Base-by-base conservation (phyloP, 768 basidiomycete species). In the Lactarius akahatsu region DNA sequence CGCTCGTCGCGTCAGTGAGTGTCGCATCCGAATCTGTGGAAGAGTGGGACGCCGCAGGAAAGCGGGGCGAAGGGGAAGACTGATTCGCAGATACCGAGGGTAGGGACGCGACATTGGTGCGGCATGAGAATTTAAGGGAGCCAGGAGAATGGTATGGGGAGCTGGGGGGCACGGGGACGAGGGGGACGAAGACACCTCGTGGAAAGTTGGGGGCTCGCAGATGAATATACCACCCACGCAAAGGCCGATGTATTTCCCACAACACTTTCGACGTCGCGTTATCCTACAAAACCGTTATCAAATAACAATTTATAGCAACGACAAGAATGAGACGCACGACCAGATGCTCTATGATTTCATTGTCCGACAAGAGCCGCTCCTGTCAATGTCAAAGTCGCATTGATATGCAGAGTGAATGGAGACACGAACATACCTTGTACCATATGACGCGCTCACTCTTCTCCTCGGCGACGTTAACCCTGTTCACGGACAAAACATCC, bases 221-320 rank as follows among this genome's bases (percentile, higher is more conserved):
- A 50, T 88, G 88, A 66, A 94, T 86, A 75, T 93, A 94, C 92
- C 92, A 94, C 55, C 92, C 92, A 34, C 88, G 85, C 64, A 86
- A 85, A 1, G 92, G 92, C 6, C 86, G 84, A 73, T 92, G 92
- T 32, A 92, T 85, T 11, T 84, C 84, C 92, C 92, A 94, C 63
- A 83, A 81, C 2, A 91, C 74, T 0, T 82, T 81, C 28, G 83
- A 85, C 4, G 83, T 86, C n/a, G 84, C 80, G 47, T 88, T 89
- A 64, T 92, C 88, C 89, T 89, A 66, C 8, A 40, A 38, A 13
- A 2, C 20, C 0, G 50, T 18, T 16, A 65, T 28, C 26, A 26
- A 36, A 40, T 59, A 54, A 61, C 52, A 26, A 59, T 50, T 32
- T 32, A 38, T 40, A 18, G 15, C 6, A 30, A 16, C 23, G 50